Base-by-base conservation (phyloP, 176 grass and related monocot genomes). In the Avena sativa region DNA sequence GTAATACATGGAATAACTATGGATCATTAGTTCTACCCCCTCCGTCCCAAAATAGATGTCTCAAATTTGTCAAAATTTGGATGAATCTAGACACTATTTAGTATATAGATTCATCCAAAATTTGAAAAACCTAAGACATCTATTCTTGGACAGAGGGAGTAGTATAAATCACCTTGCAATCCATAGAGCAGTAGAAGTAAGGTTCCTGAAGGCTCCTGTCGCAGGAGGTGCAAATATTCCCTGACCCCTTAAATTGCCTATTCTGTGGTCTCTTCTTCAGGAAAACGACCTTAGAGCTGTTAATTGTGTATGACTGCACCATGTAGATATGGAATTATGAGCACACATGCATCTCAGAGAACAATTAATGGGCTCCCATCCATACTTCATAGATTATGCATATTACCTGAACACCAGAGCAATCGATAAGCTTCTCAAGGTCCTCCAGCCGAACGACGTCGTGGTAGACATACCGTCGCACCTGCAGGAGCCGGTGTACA, bases 211-310 rank as follows among this genome's bases (percentile, higher is more conserved):
- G 96, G 91, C 93, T 93, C 75, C 96, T 91, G 65, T 95, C 91
- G 32, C 96, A 98, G 55, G 91, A 98, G 75, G 96, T 98, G 79
- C 96, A 98, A 55, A 94, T 89, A 87, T 98, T 98, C 14, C 96
- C 96, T 25, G 96, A 94, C 2, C 96, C 96, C 74, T 98, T 98
- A 70, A 95, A 98, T 89, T 98, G 96, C 86, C 91, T 95, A 71
- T 94, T 98, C 60, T 98, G 96, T 61, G 96, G 96, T 80, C 96
- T 94, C 75, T 98, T 98, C 91, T 95, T 98, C 82, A 98, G 81
- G 89, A 98, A 98, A 85, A 98, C 93, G 43, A 95, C 96, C 78
- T 98, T 98, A 74, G 96, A 98, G 69, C 93, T 98, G 89, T 98
- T 98, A 76, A 98, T 98, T 34, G 92, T 98, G 82, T 98, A 98